Evolutionary conservation across 2,329 filamentous ascomycete genomes (phyloP).

Genomic region (Colletotrichum sublineola): DNA sequence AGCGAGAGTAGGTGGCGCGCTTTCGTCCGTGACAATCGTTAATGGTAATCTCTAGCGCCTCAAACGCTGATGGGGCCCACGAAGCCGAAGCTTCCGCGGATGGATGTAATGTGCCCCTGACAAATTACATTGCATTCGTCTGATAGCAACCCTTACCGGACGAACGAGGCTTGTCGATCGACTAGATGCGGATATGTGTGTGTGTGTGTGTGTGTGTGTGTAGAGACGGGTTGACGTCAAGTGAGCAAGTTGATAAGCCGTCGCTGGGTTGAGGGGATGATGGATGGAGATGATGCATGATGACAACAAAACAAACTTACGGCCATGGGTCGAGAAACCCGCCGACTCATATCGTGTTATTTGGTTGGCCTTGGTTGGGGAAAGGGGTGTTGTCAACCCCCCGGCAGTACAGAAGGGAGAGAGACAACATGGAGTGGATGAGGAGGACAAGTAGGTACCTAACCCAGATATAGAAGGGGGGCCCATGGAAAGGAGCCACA

Average conservation of each 20-base stretch:
- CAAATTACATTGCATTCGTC: conserved; percentile 18
- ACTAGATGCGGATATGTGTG: background rate
- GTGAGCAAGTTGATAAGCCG: background rate
- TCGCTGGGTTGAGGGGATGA: background rate
- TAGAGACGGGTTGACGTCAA: conserved; percentile 4
- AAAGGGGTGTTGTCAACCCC: conserved; percentile 9
- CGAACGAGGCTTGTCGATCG: background rate
- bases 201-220: background rate
- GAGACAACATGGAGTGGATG: conserved; percentile 4
- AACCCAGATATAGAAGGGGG: background rate
- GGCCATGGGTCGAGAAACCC: conserved; percentile 32
- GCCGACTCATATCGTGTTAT: conserved; percentile 18
- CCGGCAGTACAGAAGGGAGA: background rate
- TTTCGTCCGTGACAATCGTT: conserved; percentile 14
- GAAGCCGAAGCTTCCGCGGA: conserved; percentile 17
- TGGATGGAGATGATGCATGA: conserved; percentile 22
- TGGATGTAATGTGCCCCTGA: background rate
- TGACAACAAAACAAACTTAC: conserved; percentile 23
- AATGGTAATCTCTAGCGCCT: background rate
- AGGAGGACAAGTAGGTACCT: background rate
- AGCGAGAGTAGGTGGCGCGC: conserved; percentile 4
- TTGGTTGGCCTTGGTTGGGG: conserved; percentile 28
- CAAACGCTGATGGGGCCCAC: conserved; percentile 12
- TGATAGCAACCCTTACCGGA: conserved; percentile 13
- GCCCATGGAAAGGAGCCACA: conserved; percentile 5